Percentiles rank a stretch among this genome's conserved stretches.
Conservation (phyloP, 2,329 filamentous ascomycete species). For the Madurella mycetomatis region DNA sequence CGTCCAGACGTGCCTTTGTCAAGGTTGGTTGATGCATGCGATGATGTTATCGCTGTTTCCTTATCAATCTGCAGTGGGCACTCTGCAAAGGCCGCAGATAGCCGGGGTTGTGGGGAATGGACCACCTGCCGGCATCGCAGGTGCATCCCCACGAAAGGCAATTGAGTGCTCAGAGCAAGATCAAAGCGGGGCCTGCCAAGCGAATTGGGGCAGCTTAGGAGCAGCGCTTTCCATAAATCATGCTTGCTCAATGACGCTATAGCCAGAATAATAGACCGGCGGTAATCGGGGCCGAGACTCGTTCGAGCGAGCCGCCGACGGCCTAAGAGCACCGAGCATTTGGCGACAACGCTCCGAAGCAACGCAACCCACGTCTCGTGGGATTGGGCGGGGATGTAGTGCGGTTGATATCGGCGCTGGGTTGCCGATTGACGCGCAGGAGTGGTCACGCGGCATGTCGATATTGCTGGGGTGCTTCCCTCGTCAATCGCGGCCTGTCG, state of each 20-base stretch:
- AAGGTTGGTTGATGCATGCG: constrained; percentile 17
- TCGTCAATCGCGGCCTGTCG: not conserved
- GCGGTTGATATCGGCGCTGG: constrained; percentile 22
- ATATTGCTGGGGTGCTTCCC: not conserved
- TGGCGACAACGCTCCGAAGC: not conserved
- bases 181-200: constrained; percentile 16
- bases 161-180: not conserved
- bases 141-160: constrained; percentile 7
- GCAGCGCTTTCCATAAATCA: not conserved
- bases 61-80: constrained; percentile 23
- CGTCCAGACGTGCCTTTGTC: constrained; percentile 20
- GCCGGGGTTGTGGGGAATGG: constrained; percentile 21
- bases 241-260: not conserved
- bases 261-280: not conserved
- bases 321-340: constrained; percentile 4
- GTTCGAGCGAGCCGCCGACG: not conserved
- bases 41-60: constrained; percentile 25
- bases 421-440: not conserved
- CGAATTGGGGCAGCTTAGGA: not conserved
- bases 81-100: constrained; percentile 26
- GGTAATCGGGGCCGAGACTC: not conserved
- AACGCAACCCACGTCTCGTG: constrained; percentile 2
- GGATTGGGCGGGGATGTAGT: not conserved
- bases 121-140: constrained; percentile 16
- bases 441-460: constrained; percentile 7